phyloP scores from a whole-genome alignment of 2,329 filamentous ascomycete genomes.

The Gaeumannomyces tritici region DNA sequence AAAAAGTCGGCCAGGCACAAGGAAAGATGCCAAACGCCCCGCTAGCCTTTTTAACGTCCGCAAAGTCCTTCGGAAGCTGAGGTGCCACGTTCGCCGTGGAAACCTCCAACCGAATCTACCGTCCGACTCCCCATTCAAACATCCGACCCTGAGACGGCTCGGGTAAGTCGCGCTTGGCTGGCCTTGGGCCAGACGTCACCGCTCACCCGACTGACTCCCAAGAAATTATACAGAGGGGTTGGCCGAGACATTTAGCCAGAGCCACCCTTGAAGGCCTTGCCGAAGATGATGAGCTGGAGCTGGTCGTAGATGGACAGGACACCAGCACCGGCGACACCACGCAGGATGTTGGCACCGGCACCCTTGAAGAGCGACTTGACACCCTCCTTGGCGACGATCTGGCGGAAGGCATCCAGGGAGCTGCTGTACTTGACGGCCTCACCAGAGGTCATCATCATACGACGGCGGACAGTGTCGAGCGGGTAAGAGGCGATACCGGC shows the following conservation, averaged over 20 bases:
- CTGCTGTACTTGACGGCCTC: slow-evolving; percentile 99
- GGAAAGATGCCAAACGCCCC: slow-evolving; percentile 28
- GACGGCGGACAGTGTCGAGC: slow-evolving; percentile 99
- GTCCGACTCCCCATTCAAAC: slow-evolving; percentile 33
- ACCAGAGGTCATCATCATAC: slow-evolving; percentile 99
- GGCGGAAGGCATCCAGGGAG: slow-evolving; percentile 86
- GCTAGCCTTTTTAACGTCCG: slow-evolving; percentile 10
- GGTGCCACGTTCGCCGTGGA: slow-evolving; percentile 12
- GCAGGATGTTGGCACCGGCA: slow-evolving; percentile 99
- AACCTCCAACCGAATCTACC: slow-evolving; percentile 30
- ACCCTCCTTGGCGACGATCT: slow-evolving; percentile 98
- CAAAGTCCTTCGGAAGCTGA: not conserved
- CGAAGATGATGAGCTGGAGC: slow-evolving; percentile 98
- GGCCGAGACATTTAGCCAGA: slow-evolving; percentile 27
- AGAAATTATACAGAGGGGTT: not conserved
- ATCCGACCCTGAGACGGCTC: slow-evolving; percentile 13
- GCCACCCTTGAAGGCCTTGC: slow-evolving; percentile 90
- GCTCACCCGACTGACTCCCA: slow-evolving; percentile 12
- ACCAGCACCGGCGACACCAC: slow-evolving; percentile 99
- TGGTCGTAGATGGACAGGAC: slow-evolving; percentile 99
- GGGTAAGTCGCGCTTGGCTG: slow-evolving; percentile 5
- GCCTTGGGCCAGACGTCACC: slow-evolving; percentile 5
- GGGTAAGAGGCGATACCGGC: slow-evolving; percentile 99
- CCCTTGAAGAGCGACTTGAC: slow-evolving; percentile 99
- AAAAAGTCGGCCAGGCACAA: slow-evolving; percentile 35